Evolutionary conservation across 2,329 filamentous ascomycete genomes (phyloP).

Genomic region (Alternaria brassicae): DNA sequence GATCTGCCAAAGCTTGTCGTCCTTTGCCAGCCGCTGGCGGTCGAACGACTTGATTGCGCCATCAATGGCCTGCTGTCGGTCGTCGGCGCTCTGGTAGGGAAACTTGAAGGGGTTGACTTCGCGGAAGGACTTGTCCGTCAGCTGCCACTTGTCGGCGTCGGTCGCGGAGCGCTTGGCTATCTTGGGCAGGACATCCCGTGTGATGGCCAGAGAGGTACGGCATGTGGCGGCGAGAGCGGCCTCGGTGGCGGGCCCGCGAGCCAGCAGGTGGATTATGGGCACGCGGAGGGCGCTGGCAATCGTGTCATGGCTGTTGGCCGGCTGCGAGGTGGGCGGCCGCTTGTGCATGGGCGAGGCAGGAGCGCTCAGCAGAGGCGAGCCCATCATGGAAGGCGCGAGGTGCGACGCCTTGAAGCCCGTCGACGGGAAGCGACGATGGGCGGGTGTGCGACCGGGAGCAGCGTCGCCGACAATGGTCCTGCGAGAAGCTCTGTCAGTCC

Average conservation of each 20-base stretch:
- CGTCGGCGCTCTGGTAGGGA: constrained; percentile 61
- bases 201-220: constrained; percentile 36
- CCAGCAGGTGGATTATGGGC: constrained; percentile 62
- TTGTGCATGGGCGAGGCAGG: constrained; percentile 47
- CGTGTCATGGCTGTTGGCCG: constrained; percentile 41
- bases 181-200: constrained; percentile 53
- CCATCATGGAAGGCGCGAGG: constrained; percentile 47
- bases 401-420: constrained; percentile 45
- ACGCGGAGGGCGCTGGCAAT: constrained; percentile 54
- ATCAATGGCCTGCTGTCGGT: constrained; percentile 66
- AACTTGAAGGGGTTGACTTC: constrained; percentile 70
- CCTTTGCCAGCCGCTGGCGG: constrained; percentile 64
- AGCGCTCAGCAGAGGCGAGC: constrained; percentile 51
- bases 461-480: constrained; percentile 49
- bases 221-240: constrained; percentile 42
- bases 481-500: constrained; percentile 42
- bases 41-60: constrained; percentile 70
- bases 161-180: constrained; percentile 60
- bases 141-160: constrained; percentile 52
- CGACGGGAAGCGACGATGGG: constrained; percentile 48
- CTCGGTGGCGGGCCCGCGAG: constrained; percentile 48
- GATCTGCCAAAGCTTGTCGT: constrained; percentile 68
- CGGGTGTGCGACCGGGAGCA: constrained; percentile 41
- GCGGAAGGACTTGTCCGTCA: constrained; percentile 66
- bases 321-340: constrained; percentile 53